These are phyloP conservation scores for Ichthyophthirius multifiliis DNA, from an alignment of 169 alveolate genomes.

Conservation along the genomic window DNA sequence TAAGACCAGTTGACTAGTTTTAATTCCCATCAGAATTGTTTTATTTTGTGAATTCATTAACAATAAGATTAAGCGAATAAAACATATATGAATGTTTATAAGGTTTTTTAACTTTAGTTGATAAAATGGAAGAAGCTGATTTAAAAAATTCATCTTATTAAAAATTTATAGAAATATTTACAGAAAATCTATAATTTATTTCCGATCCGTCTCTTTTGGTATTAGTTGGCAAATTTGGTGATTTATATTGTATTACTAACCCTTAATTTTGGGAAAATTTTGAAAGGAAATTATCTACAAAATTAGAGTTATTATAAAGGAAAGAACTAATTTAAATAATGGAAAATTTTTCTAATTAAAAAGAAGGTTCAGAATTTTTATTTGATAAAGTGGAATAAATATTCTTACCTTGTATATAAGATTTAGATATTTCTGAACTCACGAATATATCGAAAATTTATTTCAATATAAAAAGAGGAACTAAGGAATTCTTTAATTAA, in stretches of 20 bases:
- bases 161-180: neutral
- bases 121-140: neutral
- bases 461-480: neutral
- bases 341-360: neutral
- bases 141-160: neutral
- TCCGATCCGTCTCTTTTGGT: neutral
- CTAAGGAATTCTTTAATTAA: neutral
- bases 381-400: conserved; percentile 2
- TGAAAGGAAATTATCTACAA: neutral
- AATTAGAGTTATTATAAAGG: neutral
- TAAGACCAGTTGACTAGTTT: neutral
- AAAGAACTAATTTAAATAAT: neutral
- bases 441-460: neutral
- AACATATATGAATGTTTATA: neutral
- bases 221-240: conserved; percentile 2
- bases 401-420: neutral
- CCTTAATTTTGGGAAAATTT: conserved; percentile 6
- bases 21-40: neutral
- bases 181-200: neutral
- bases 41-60: neutral
- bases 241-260: neutral
- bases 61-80: neutral
- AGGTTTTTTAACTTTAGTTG: conserved; percentile 1
- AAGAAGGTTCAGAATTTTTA: conserved; percentile 10
- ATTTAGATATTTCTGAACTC: neutral